Evolutionary conservation across 2,329 filamentous ascomycete genomes (phyloP).

Genomic region (Bipolaris victoriae): DNA sequence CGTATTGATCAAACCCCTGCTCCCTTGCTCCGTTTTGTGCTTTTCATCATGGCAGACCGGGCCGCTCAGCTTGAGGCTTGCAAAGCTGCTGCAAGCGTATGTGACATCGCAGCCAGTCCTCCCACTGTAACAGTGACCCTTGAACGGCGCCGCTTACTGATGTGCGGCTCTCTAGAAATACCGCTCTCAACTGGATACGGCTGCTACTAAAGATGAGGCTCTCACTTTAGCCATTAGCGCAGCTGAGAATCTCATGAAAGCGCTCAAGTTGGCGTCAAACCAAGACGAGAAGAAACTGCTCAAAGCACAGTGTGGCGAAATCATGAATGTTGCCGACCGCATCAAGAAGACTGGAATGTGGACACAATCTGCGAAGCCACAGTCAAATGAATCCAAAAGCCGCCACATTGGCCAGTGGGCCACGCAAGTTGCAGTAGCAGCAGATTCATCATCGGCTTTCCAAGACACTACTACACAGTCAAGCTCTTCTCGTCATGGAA

Average conservation of each 20-base stretch:
- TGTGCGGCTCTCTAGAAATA: slow-evolving; percentile 26
- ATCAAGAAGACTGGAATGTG: slow-evolving; percentile 64
- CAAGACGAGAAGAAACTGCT: slow-evolving; percentile 70
- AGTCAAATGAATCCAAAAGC: slow-evolving; percentile 13
- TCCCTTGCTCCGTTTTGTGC: not conserved
- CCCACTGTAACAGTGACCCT: not conserved
- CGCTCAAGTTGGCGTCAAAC: slow-evolving; percentile 66
- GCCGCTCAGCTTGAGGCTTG: slow-evolving; percentile 32
- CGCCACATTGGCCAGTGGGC: slow-evolving; percentile 33
- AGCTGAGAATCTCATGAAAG: slow-evolving; percentile 82
- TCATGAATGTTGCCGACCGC: slow-evolving; percentile 74
- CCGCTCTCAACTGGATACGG: slow-evolving; percentile 55
- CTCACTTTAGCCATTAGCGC: slow-evolving; percentile 77
- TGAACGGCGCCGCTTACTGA: slow-evolving; percentile 23
- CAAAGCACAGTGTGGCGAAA: slow-evolving; percentile 69
- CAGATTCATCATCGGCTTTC: not conserved
- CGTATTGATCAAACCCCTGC: not conserved
- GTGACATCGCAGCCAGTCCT: slow-evolving; percentile 31
- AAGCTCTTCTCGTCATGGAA: slow-evolving; percentile 11
- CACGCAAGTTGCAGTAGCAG: slow-evolving; percentile 24
- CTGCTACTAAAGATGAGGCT: slow-evolving; percentile 66
- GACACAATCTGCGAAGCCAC: slow-evolving; percentile 23
- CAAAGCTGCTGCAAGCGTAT: slow-evolving; percentile 45
- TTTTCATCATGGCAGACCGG: slow-evolving; percentile 37
- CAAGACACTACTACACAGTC: slow-evolving; percentile 14